Percentiles rank a stretch among this genome's conserved stretches.
Evolutionary conservation across 441 rosid genomes (phyloP).

Genomic region (Populus trichocarpa): DNA sequence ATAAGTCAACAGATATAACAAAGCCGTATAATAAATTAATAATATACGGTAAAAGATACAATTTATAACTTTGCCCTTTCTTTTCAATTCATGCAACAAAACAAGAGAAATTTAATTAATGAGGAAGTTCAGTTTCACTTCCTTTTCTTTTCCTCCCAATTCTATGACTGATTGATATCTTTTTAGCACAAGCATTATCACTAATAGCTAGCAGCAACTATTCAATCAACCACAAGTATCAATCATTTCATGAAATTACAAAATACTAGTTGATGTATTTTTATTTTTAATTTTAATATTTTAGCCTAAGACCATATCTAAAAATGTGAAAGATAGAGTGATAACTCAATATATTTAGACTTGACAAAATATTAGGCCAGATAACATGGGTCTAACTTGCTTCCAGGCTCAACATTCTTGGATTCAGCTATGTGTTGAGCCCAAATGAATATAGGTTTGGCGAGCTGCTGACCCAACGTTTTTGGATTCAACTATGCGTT

Average conservation of each 20-base stretch:
- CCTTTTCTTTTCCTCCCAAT: not conserved
- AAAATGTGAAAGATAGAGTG: no score
- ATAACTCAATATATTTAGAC: no score
- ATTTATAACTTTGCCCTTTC: not conserved
- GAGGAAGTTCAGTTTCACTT: not conserved
- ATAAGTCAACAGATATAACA: not conserved
- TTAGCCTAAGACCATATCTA: no score
- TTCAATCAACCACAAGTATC: not conserved
- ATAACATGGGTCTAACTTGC: no score
- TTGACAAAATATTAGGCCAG: no score
- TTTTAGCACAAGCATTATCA: not conserved
- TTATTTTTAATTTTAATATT: no score
- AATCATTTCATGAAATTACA: not conserved
- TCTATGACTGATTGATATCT: not conserved
- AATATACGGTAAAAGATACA: not conserved
- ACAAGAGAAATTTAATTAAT: not conserved
- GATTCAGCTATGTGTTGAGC: no score
- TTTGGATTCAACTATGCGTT: no score
- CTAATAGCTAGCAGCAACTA: not conserved
- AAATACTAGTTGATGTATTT: no score
- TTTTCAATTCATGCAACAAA: not conserved
- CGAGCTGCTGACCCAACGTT: rapidly evolving
- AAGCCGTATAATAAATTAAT: not conserved
- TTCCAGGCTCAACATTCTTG: no score
- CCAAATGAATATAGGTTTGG: no score